Percentiles rank a stretch among this genome's conserved stretches.
These are phyloP conservation scores for Dendryphion nanum DNA, from an alignment of 2,329 filamentous ascomycete genomes.

Conservation along the genomic window DNA sequence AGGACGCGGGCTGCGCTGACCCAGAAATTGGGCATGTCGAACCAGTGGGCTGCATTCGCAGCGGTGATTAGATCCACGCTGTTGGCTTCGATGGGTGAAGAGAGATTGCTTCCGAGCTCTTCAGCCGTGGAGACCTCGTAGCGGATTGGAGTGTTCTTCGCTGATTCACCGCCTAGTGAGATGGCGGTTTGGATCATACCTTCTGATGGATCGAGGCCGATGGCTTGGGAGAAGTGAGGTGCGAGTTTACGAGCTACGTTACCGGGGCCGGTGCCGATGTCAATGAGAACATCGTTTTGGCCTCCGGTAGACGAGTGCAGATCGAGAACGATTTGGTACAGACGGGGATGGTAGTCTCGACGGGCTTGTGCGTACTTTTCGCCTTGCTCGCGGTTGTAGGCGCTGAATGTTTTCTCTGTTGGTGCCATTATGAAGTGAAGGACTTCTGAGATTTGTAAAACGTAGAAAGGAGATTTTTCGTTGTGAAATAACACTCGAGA, in stretches of 20 bases:
- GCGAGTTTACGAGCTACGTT: slow-evolving; percentile 48
- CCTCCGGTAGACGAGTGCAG: slow-evolving; percentile 51
- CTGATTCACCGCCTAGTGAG: slow-evolving; percentile 30
- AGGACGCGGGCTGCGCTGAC: slow-evolving; percentile 46
- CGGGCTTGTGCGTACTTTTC: slow-evolving; percentile 46
- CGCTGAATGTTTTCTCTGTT: slow-evolving; percentile 46
- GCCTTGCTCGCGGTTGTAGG: slow-evolving; percentile 47
- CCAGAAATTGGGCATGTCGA: slow-evolving; percentile 56
- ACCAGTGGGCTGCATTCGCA: slow-evolving; percentile 57
- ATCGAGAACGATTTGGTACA: slow-evolving; percentile 50
- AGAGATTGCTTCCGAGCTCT: slow-evolving; percentile 35
- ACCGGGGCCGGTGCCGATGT: slow-evolving; percentile 60
- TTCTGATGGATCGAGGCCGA: slow-evolving; percentile 53
- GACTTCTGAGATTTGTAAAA: too few relatives aligned
- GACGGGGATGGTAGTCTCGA: slow-evolving; percentile 42
- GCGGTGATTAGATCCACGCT: slow-evolving; percentile 53
- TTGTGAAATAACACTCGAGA: too few relatives aligned
- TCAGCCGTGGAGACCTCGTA: slow-evolving; percentile 50
- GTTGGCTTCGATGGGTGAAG: slow-evolving; percentile 25
- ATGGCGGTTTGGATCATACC: slow-evolving; percentile 55
- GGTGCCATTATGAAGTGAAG: too few relatives aligned
- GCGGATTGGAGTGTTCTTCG: slow-evolving; percentile 31
- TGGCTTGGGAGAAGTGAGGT: slow-evolving; percentile 44
- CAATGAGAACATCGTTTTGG: slow-evolving; percentile 44
- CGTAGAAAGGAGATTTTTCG: too few relatives aligned